These are phyloP conservation scores for Dioscorea dumetorum DNA, from an alignment of 106 monocot species.

Conservation along the genomic window DNA sequence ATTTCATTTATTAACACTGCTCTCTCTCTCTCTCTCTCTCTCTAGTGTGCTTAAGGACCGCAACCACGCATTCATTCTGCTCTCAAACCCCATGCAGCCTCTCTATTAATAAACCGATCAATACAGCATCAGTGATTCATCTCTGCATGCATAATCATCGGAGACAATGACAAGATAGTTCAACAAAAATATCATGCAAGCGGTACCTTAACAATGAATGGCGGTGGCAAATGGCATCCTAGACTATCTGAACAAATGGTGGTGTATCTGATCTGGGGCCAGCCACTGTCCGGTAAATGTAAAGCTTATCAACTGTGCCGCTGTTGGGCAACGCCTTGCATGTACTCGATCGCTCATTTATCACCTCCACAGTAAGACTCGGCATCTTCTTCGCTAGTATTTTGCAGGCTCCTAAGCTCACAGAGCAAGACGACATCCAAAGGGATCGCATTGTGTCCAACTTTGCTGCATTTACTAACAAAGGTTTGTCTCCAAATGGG, in stretches of 20 bases:
- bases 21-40: too few relatives aligned
- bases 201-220: too few relatives aligned
- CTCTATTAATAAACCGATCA: too few relatives aligned
- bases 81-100: too few relatives aligned
- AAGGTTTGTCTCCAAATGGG: slow-evolving; percentile 67
- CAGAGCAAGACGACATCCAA: slow-evolving; percentile 80
- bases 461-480: slow-evolving; percentile 52
- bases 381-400: slow-evolving; percentile 60
- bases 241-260: slow-evolving; percentile 34
- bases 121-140: too few relatives aligned
- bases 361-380: slow-evolving; percentile 67
- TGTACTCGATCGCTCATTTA: slow-evolving; percentile 38
- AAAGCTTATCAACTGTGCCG: slow-evolving; percentile 57
- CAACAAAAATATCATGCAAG: too few relatives aligned
- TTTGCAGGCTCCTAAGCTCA: slow-evolving; percentile 60
- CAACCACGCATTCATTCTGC: too few relatives aligned
- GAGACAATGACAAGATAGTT: too few relatives aligned
- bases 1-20: too few relatives aligned
- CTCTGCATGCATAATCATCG: too few relatives aligned
- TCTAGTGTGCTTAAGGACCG: too few relatives aligned
- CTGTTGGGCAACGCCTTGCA: slow-evolving; percentile 26
- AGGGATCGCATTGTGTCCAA: slow-evolving; percentile 96
- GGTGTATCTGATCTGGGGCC: slow-evolving; percentile 58
- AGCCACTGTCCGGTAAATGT: slow-evolving; percentile 61
- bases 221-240: neutral